Evolutionary conservation across 1,284 basidiomycete species (phyloP).

Genomic region (Psilocybe mexicana): DNA sequence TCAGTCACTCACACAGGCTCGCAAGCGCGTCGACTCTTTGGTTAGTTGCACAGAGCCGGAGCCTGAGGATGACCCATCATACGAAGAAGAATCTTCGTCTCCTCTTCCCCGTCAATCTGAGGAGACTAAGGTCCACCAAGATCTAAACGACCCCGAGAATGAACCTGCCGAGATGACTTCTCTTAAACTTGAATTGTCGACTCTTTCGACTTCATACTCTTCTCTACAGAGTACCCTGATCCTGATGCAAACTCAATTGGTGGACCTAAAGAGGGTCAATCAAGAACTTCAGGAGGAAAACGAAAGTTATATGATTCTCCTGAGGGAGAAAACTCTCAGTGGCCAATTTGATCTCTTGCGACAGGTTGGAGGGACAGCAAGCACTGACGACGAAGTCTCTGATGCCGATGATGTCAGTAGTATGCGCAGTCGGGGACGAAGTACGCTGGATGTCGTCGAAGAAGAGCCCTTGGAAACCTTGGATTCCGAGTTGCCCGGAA

Average conservation of each 20-base stretch:
- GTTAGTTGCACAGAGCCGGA: constrained; percentile 34
- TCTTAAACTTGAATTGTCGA: constrained; percentile 75
- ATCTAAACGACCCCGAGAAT: constrained; percentile 59
- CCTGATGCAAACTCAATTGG: constrained; percentile 73
- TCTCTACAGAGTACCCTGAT: constrained; percentile 78
- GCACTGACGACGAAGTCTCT: constrained; percentile 48
- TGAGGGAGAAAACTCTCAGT: constrained; percentile 85
- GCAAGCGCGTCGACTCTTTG: constrained; percentile 52
- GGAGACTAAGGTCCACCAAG: constrained; percentile 22
- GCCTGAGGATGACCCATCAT: constrained; percentile 31
- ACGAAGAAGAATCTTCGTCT: constrained; percentile 37
- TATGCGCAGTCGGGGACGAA: constrained; percentile 55
- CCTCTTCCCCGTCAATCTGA: constrained; percentile 12
- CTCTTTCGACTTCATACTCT: constrained; percentile 75
- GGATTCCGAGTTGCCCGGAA: constrained; percentile 31
- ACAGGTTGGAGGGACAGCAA: constrained; percentile 56
- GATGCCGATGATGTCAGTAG: constrained; percentile 52
- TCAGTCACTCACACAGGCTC: constrained; percentile 69
- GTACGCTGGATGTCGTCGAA: constrained; percentile 56
- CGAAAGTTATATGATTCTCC: constrained; percentile 90
- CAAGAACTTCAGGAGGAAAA: constrained; percentile 88
- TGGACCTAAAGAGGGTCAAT: constrained; percentile 80
- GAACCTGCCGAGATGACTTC: constrained; percentile 85
- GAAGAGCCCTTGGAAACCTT: constrained; percentile 41
- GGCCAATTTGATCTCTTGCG: constrained; percentile 79